These are phyloP conservation scores for Closterium sp. DNA, from an alignment of 139 green algal species.

Conservation along the genomic window DNA sequence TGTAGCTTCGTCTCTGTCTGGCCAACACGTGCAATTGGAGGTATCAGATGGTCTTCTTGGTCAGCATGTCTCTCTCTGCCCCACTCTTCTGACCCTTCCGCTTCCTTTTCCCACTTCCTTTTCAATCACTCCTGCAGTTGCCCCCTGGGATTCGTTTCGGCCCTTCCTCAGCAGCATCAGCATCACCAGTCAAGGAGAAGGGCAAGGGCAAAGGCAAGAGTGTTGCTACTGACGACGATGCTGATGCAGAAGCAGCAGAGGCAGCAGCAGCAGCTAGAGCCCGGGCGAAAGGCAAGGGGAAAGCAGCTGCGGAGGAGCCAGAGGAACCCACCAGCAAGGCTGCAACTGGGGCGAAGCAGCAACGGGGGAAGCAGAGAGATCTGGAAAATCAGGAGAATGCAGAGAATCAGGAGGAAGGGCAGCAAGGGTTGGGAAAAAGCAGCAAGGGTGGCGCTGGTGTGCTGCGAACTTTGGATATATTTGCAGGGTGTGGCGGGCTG, in stretches of 20 bases:
- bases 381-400: background rate
- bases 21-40: background rate
- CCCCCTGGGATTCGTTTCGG: background rate
- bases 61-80: background rate
- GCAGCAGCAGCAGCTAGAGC: background rate
- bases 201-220: conserved; percentile 6
- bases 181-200: background rate
- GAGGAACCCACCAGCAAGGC: background rate
- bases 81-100: background rate
- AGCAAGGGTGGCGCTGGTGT: background rate
- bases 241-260: background rate
- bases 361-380: background rate
- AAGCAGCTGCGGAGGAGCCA: conserved; percentile 31
- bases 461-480: conserved; percentile 90
- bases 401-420: background rate
- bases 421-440: background rate
- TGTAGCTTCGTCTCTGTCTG: background rate
- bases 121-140: background rate
- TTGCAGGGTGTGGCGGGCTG: conserved; percentile 92
- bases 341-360: background rate
- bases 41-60: background rate
- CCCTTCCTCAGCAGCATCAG: background rate
- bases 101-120: background rate
- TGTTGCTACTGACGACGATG: background rate
- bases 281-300: conserved; percentile 44